These are phyloP conservation scores for Alloteropsis semialata DNA, from an alignment of 176 grass and related monocot genomes.

Conservation along the genomic window DNA sequence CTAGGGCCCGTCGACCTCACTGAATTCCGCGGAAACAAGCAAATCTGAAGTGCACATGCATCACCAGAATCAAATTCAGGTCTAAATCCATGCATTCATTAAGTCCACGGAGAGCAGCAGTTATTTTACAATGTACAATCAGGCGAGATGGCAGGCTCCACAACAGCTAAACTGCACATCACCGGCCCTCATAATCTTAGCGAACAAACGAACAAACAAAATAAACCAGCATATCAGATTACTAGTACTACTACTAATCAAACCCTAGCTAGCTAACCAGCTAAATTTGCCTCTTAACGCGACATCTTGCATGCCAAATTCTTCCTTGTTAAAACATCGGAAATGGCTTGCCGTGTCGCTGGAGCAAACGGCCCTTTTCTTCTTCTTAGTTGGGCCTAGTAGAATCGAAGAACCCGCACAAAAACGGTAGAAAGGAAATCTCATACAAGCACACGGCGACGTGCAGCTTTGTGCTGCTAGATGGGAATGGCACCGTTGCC, in stretches of 20 bases:
- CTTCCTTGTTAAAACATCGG: slow-evolving; percentile 71
- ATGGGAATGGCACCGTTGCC: slow-evolving; percentile 52
- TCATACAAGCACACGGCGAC: neutral
- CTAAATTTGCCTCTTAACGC: slow-evolving; percentile 36
- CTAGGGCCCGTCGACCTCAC: no score
- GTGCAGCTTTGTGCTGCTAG: slow-evolving; percentile 24
- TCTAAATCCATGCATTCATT: slow-evolving; percentile 27
- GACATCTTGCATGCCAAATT: slow-evolving; percentile 15
- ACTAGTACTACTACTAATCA: slow-evolving; percentile 26
- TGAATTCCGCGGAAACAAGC: no score
- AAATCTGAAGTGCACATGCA: neutral
- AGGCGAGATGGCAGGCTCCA: slow-evolving; percentile 45
- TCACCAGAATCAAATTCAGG: no score
- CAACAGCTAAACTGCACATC: slow-evolving; percentile 45
- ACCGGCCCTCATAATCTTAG: slow-evolving; percentile 23
- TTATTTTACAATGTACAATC: slow-evolving; percentile 56
- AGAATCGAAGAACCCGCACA: slow-evolving; percentile 12
- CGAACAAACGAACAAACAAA: slow-evolving; percentile 42
- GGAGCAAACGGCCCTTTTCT: slow-evolving; percentile 32
- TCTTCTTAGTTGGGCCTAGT: slow-evolving; percentile 27
- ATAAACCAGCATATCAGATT: slow-evolving; percentile 25
- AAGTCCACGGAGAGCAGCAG: slow-evolving; percentile 6
- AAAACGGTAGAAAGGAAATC: neutral
- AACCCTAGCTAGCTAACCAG: slow-evolving; percentile 52
- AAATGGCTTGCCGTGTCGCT: slow-evolving; percentile 44